phyloP scores from a whole-genome alignment of 2,329 filamentous ascomycete species.

The Blastomyces silverae region DNA sequence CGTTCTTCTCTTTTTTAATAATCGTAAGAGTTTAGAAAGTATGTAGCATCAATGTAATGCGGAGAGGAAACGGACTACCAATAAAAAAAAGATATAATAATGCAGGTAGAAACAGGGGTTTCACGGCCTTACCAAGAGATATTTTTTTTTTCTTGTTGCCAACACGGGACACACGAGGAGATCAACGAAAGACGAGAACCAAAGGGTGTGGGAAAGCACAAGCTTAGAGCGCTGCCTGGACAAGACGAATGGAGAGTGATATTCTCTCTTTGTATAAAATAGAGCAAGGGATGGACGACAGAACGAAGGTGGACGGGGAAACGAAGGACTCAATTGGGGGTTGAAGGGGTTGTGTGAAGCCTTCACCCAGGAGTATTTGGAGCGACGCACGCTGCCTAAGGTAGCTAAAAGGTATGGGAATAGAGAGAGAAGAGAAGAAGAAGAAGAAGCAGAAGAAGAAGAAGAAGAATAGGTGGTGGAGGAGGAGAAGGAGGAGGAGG shows the following conservation, averaged over 20 bases:
- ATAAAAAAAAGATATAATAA: neutral
- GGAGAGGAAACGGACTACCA: neutral
- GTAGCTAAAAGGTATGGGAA: slow-evolving; percentile 13
- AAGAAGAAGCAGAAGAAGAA: slow-evolving; percentile 13
- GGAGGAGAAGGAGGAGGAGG: slow-evolving; percentile 30
- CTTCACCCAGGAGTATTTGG: neutral
- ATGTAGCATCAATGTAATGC: neutral
- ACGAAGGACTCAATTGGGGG: slow-evolving; percentile 5
- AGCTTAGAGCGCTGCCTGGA: slow-evolving; percentile 3
- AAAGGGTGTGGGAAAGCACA: neutral
- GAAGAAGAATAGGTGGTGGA: slow-evolving; percentile 8
- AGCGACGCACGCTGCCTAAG: too few species aligned
- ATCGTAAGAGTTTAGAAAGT: neutral
- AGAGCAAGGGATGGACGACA: neutral
- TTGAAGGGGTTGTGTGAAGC: neutral
- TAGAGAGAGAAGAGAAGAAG: slow-evolving; percentile 26
- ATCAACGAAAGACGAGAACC: neutral
- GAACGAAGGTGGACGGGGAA: slow-evolving; percentile 9
- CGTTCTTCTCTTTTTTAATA: neutral
- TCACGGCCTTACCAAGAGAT: slow-evolving; percentile 10
- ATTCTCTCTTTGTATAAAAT: neutral
- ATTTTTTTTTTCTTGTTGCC: neutral
- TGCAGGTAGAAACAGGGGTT: slow-evolving; percentile 17
- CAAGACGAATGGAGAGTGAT: slow-evolving; percentile 1
- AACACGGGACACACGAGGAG: slow-evolving; percentile 1